Evolutionary conservation across 2,329 filamentous ascomycete species (phyloP).

Genomic region (Coniochaeta pulveracea): DNA sequence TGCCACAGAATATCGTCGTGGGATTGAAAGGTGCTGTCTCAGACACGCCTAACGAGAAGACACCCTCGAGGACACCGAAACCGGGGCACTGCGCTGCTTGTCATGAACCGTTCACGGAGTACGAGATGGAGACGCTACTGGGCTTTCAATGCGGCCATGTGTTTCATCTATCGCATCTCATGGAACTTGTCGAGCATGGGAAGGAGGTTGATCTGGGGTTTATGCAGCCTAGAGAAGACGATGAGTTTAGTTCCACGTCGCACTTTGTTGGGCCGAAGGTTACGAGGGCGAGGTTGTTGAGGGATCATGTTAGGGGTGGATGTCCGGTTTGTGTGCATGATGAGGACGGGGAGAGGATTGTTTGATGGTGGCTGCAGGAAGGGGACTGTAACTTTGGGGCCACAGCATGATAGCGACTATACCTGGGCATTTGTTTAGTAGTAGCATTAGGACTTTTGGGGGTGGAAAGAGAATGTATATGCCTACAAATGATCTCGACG

Average conservation of each 20-base stretch:
- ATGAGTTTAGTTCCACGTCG: slow-evolving; percentile 29
- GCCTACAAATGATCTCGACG: too few species aligned
- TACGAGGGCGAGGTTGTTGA: slow-evolving; percentile 68
- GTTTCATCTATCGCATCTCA: slow-evolving; percentile 64
- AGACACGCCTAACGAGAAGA: slow-evolving; percentile 11
- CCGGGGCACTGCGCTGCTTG: slow-evolving; percentile 51
- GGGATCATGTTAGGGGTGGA: slow-evolving; percentile 55
- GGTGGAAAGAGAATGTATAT: too few species aligned
- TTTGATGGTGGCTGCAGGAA: too few species aligned
- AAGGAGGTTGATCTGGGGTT: slow-evolving; percentile 35
- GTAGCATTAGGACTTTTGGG: too few species aligned
- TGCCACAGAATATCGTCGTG: background rate
- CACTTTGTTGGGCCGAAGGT: slow-evolving; percentile 77
- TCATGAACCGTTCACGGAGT: slow-evolving; percentile 41
- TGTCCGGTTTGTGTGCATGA: slow-evolving; percentile 46
- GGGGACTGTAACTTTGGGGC: too few species aligned
- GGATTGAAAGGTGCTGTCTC: slow-evolving; percentile 1
- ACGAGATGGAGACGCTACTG: slow-evolving; percentile 60
- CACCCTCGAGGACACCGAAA: slow-evolving; percentile 22
- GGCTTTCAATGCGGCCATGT: slow-evolving; percentile 77
- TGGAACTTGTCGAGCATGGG: slow-evolving; percentile 38
- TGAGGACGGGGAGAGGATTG: too few species aligned
- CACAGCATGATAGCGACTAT: too few species aligned
- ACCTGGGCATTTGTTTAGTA: too few species aligned
- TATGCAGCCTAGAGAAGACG: slow-evolving; percentile 26